These are phyloP conservation scores for Kluyveromyces aestuarii DNA, from an alignment of 805 yeast species.

Conservation along the genomic window DNA sequence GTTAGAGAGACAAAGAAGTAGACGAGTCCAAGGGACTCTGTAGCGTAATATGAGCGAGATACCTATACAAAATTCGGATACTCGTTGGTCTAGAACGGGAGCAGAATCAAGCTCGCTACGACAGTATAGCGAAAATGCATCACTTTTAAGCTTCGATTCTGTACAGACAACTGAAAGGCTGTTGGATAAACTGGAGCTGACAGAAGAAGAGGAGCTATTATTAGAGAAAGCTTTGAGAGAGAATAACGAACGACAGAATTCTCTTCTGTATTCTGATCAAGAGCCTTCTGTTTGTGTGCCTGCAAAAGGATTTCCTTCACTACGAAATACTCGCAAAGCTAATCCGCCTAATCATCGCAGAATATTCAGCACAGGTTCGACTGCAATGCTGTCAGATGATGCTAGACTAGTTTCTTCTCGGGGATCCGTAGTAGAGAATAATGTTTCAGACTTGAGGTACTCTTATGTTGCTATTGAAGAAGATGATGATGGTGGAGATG, in stretches of 20 bases:
- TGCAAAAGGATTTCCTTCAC: constrained; percentile 27
- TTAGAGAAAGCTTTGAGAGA: constrained; percentile 21
- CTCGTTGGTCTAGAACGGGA: neutral
- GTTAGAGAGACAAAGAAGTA: too few relatives aligned
- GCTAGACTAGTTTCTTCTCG: constrained; percentile 3
- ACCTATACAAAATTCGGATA: neutral
- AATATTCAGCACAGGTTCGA: neutral
- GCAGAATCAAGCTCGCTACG: neutral
- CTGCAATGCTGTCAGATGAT: constrained; percentile 4
- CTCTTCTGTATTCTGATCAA: constrained; percentile 2
- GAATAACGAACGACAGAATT: constrained; percentile 11
- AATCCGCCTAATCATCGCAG: neutral
- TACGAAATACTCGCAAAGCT: constrained; percentile 7
- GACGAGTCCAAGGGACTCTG: neutral
- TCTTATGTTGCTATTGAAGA: constrained; percentile 29
- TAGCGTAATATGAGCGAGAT: neutral
- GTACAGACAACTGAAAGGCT: constrained; percentile 23
- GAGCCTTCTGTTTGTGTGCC: constrained; percentile 21
- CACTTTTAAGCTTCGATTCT: constrained; percentile 24
- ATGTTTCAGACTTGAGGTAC: constrained; percentile 21
- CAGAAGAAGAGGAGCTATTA: constrained; percentile 25
- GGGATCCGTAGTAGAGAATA: constrained; percentile 22
- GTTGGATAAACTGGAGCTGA: constrained; percentile 25
- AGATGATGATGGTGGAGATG: constrained; percentile 11
- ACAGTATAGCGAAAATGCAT: constrained; percentile 5